Evolutionary conservation across 345 rosid species (phyloP), one percentile per base, ranked within the genome.

Genomic region (Rhizophora apiculata): DNA sequence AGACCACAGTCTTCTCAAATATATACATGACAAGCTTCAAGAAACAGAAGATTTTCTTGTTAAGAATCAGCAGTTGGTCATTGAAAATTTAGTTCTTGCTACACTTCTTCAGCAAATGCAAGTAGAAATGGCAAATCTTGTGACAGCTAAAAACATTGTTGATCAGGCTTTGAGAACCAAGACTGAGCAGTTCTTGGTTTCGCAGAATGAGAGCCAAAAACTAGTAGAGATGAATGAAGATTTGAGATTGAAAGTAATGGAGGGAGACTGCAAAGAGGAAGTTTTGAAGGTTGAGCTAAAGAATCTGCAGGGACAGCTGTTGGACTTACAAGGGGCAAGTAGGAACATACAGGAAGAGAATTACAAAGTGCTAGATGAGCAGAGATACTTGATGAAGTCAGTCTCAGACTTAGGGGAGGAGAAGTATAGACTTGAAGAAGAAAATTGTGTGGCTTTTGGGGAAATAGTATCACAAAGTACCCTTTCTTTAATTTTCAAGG

Each of bases 71-170:
- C 75, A 56, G 68, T 69, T 75, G 37, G 71, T 64, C 57, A 78
- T 86, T 63, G 93, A 90, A 78, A 89, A 88, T 46, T 74, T 83
- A 16, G 83, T 90, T 73, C 85, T 92, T 67, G 73, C 79, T 75
- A 82, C 87, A 36, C 76, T 87, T 72, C 81, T 96, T 73, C 76
- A 76, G 81, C 85, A 86, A 81, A 83, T 83, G 69, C 86, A 85
- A 70, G 75, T 73, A 70, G 96, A 92, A 77, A 84, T 84, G 56
- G 76, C 74, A n/a, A 72, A 73, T 78, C 82, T 88, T 64, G 83
- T 78, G 68, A 34, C 79, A 49, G 83, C 79, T 76, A 88, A 80
- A 76, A 76, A 63, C 72, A 60, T 48, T 52, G 81, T 90, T 63
- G 77, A 68, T 66, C 79, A 80, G 64, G 82, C 86, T 72, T 82